Conservation (phyloP, 2,329 filamentous ascomycete genomes). For the Pseudocercospora fuligena region DNA sequence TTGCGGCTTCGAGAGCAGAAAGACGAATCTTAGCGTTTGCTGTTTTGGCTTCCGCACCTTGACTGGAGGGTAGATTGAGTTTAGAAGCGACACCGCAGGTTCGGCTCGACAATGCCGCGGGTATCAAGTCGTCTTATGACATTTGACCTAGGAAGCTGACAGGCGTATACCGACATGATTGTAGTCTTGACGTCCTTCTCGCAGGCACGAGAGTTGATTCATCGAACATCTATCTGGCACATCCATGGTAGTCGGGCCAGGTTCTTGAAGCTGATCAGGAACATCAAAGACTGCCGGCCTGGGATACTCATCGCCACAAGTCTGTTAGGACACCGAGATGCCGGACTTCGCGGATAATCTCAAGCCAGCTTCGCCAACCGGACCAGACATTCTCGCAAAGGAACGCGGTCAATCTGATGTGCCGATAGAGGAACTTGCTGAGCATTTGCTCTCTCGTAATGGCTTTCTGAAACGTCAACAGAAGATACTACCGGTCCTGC, state of each 20-base stretch:
- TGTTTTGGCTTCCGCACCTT: no score
- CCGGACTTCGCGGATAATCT: constrained; percentile 57
- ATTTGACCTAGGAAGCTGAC: constrained; percentile 10
- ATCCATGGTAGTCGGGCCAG: neutral
- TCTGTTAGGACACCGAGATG: constrained; percentile 39
- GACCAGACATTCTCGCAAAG: constrained; percentile 51
- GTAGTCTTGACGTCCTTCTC: neutral
- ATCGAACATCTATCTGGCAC: neutral
- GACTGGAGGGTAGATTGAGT: constrained; percentile 14
- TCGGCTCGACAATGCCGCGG: constrained; percentile 13
- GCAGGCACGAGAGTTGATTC: neutral
- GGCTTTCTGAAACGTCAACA: constrained; percentile 56
- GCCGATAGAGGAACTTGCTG: constrained; percentile 50
- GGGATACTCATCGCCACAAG: neutral
- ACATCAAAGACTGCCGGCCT: neutral
- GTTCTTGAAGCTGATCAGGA: neutral
- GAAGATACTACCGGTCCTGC: constrained; percentile 51
- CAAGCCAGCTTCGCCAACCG: constrained; percentile 51
- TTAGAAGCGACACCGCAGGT: constrained; percentile 11
- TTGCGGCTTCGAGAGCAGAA: no score
- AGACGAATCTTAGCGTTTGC: no score
- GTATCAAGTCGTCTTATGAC: constrained; percentile 13
- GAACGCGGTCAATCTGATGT: constrained; percentile 54
- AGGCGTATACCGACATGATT: neutral
- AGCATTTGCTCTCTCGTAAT: constrained; percentile 53